Base-by-base conservation (phyloP, 2,329 filamentous ascomycete genomes). In the Hymenoscyphus albidus region DNA sequence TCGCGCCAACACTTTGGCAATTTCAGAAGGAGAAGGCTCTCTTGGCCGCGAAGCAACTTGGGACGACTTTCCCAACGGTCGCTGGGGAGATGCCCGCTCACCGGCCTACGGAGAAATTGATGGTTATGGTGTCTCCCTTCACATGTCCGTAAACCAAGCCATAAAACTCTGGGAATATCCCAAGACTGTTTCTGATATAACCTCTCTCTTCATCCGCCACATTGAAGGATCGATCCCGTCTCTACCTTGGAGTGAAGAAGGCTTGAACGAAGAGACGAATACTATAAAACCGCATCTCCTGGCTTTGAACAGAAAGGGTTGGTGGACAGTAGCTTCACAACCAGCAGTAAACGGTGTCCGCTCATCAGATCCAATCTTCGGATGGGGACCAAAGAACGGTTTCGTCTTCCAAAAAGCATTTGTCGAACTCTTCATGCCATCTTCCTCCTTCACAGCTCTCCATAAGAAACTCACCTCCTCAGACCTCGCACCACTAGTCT, bases 381-480 rank as follows among this genome's bases (percentile, higher is more conserved):
- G 95, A 68, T 99, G 95, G 95, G 95, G 95, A 1, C 95, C 95
- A 0, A 85, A 85, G 59, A 88, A 93, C 72, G 95, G 95, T 18
- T 98, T 96, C 76, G 93, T 98, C 58, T 99, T 97, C 81, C 95
- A 99, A 75, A 99, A 98, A 78, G 90, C 94, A 0, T 99, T 99
- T 77, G 93, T 99, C 61, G 95, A 99, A 77, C 92, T 98, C 79
- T 99, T 99, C 82, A 80, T 96, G 64, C 88, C 93, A 0, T 79
- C 82, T 0, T 77, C 83, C 0, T 91, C 94, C 75, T 98, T 93
- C 88, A 77, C 79, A 16, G 76, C 76, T 1, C 82, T 99, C 39
- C 84, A 85, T 68, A 81, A 82, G 3, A 84, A 86, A 65, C 84
- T 98, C 61, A 79, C 78, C 12, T 78, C 84, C 42, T 32, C 60